Conservation (phyloP, 2,329 filamentous ascomycete species). For the Simplicillium sp. region DNA sequence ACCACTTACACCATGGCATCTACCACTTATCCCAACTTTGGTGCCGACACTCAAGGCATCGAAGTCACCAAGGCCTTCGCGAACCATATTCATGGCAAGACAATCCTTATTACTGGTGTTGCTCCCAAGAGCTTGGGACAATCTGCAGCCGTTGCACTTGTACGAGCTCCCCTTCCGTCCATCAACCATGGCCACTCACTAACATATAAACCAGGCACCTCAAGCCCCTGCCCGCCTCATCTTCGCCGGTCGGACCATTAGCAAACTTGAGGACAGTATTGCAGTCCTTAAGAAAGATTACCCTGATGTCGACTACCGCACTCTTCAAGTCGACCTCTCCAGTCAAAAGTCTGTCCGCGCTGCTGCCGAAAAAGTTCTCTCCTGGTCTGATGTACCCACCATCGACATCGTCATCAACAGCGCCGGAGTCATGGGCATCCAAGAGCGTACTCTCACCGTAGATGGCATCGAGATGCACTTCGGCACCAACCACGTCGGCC, state of each 20-base stretch:
- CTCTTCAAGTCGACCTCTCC: constrained; percentile 26
- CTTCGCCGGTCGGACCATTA: constrained; percentile 26
- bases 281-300: constrained; percentile 20
- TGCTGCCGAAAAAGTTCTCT: constrained; percentile 22
- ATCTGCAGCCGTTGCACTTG: constrained; percentile 20
- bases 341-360: constrained; percentile 25
- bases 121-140: constrained; percentile 25
- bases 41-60: no score
- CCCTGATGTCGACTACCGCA: constrained; percentile 20
- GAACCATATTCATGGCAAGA: constrained; percentile 17
- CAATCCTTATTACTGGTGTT: constrained; percentile 26
- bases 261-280: constrained; percentile 25
- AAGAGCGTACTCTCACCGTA: constrained; percentile 17
- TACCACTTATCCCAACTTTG: no score
- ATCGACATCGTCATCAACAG: constrained; percentile 29
- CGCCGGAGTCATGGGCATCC: constrained; percentile 25
- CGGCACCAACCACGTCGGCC: constrained; percentile 26
- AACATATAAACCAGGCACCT: constrained; percentile 2
- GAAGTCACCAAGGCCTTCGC: constrained; percentile 12
- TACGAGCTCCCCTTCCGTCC: no score
- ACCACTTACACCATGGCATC: no score
- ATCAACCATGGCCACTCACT: no score
- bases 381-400: constrained; percentile 15
- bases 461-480: constrained; percentile 28
- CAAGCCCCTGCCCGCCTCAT: constrained; percentile 25